A percentile compares a stretch with the other conserved stretches of the same genome.
Conservation (phyloP, 768 basidiomycete genomes). For the Roridomyces roridus region DNA sequence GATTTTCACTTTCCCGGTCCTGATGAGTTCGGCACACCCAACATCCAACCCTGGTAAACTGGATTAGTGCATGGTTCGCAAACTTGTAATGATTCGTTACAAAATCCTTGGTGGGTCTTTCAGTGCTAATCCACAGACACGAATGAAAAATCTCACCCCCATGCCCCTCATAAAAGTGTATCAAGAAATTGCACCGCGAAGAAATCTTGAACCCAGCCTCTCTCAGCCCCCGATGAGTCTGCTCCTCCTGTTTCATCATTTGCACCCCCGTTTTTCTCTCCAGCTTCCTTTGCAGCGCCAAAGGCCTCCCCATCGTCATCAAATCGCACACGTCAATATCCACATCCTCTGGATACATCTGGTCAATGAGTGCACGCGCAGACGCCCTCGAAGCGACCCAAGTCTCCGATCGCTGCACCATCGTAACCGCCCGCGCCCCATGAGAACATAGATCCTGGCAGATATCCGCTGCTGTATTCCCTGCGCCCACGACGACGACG, state of each 20-base stretch:
- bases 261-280: conserved; percentile 11
- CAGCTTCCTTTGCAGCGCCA: conserved; percentile 1
- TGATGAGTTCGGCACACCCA: conserved; percentile 58
- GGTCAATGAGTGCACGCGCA: background rate
- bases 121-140: background rate
- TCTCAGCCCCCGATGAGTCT: conserved; percentile 11
- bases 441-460: conserved; percentile 41
- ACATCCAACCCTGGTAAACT: conserved; percentile 42
- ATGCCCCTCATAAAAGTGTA: conserved; percentile 7
- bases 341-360: conserved; percentile 25
- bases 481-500: conserved; percentile 48
- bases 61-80: background rate
- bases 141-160: background rate
- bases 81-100: background rate
- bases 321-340: conserved; percentile 32
- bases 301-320: conserved; percentile 18
- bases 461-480: conserved; percentile 45
- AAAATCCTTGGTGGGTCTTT: conserved; percentile 2
- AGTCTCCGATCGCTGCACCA: conserved; percentile 50
- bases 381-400: conserved; percentile 31
- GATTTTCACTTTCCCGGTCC: conserved; percentile 58
- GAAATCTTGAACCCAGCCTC: conserved; percentile 16
- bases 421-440: conserved; percentile 42
- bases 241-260: conserved; percentile 8
- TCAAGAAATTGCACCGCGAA: background rate